Base-by-base conservation (phyloP, 352 stramenopile genomes). In the Lagenidium sp. region DNA sequence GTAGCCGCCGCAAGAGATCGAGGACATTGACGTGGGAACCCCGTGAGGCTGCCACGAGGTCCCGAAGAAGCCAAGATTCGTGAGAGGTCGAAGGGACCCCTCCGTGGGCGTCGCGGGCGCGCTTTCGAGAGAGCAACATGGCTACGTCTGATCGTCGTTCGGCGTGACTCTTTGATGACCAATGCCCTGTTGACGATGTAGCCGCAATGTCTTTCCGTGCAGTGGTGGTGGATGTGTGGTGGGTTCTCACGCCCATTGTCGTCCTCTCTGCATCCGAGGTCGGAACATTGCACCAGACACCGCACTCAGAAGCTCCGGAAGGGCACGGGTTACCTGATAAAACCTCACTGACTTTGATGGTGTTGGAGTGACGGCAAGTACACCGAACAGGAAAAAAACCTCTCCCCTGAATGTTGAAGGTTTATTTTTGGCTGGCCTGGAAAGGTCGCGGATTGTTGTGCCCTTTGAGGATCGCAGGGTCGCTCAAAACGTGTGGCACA, bases 71-170 rank as follows among this genome's bases (percentile, higher is more conserved):
- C 52, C n/a, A n/a, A n/a, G n/a, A n/a, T n/a, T n/a, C n/a, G n/a
- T n/a, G n/a, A n/a, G n/a, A n/a, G n/a, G n/a, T n/a, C n/a, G n/a
- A n/a, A n/a, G n/a, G n/a, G n/a, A n/a, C n/a, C n/a, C n/a, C n/a
- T n/a, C n/a, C n/a, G n/a, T n/a, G 29, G 34, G 54, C 25, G 41
- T 72, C 63, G 34, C 55, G 65, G 39, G 38, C 55, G 41, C 68
- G 60, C 36, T 81, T 80, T 40, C 71, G 63, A 4, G 71, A 71
- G 31, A 80, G 47, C 54, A 84, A 47, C 63, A 73, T 70, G 45
- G n/a, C n/a, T n/a, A n/a, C n/a, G n/a, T n/a, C n/a, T n/a, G n/a
- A n/a, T n/a, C n/a, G n/a, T n/a, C n/a, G n/a, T n/a, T n/a, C n/a
- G n/a, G n/a, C n/a, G n/a, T n/a, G n/a, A n/a, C n/a, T n/a, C n/a